These are phyloP conservation scores for Oryza meyeriana DNA, from an alignment of 176 grass and related monocot genomes.

Conservation along the genomic window DNA sequence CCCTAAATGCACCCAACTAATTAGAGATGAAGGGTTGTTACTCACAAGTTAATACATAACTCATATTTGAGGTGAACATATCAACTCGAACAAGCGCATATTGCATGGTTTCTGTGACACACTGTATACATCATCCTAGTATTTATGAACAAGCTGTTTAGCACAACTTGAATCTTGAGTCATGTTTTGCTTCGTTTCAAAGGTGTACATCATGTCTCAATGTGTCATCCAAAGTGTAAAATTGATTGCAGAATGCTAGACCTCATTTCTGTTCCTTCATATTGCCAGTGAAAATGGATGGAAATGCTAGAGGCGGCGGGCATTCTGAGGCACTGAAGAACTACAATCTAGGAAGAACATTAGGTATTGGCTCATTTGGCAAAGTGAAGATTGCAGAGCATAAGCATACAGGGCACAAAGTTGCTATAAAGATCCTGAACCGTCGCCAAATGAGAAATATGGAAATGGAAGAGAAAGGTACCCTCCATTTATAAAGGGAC, in stretches of 20 bases:
- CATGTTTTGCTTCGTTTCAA: not conserved
- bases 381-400: conserved; percentile 97
- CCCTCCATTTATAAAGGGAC: not conserved
- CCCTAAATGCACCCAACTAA: not conserved
- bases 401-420: conserved; percentile 72
- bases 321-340: conserved; percentile 66
- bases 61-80: not conserved
- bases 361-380: conserved; percentile 90
- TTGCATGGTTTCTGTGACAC: not conserved
- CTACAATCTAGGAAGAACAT: conserved; percentile 81
- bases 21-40: not conserved
- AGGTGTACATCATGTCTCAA: not conserved
- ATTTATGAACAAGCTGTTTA: not conserved
- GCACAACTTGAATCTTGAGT: not conserved
- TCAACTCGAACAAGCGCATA: not conserved
- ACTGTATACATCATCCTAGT: not conserved
- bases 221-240: not conserved
- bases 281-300: conserved; percentile 64
- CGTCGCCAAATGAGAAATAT: conserved; percentile 73
- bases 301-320: conserved; percentile 43
- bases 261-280: not conserved
- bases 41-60: not conserved
- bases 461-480: conserved; percentile 97
- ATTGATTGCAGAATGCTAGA: conserved; percentile 4
- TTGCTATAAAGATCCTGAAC: conserved; percentile 92